phyloP scores from a whole-genome alignment of 2,329 filamentous ascomycete genomes.

The Ceratocystis harringtonii region DNA sequence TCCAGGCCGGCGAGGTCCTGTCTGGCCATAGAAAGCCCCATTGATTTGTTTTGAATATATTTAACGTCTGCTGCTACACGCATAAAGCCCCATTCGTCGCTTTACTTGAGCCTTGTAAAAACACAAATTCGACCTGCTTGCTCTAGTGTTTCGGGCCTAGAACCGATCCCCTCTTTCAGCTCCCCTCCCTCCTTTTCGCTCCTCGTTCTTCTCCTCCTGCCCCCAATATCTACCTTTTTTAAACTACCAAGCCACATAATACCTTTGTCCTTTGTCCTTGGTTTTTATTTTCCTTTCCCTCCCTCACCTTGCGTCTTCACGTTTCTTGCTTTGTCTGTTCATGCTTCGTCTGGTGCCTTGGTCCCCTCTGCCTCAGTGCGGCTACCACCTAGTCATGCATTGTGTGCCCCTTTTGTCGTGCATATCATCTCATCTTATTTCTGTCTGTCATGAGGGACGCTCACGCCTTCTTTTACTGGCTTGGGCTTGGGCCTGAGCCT shows the following conservation, averaged over 20 bases:
- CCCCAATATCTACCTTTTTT: neutral
- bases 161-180: constrained; percentile 4
- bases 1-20: neutral
- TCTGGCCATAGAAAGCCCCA: neutral
- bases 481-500: too few relatives aligned
- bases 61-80: too few relatives aligned
- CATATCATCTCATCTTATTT: constrained; percentile 12
- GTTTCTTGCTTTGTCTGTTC: neutral
- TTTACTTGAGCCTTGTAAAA: neutral
- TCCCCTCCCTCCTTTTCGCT: constrained; percentile 1
- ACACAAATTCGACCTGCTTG: neutral
- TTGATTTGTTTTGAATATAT: neutral
- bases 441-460: neutral
- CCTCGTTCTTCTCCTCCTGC: neutral
- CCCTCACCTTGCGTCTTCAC: neutral
- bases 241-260: neutral
- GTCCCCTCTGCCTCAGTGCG: neutral
- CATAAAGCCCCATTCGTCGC: neutral
- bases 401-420: constrained; percentile 13
- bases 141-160: neutral
- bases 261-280: neutral
- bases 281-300: neutral
- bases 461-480: neutral
- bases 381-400: neutral
- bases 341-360: constrained; percentile 1